Conservation (phyloP, 2,329 filamentous ascomycete species). For the Paecilomyces sp. region DNA sequence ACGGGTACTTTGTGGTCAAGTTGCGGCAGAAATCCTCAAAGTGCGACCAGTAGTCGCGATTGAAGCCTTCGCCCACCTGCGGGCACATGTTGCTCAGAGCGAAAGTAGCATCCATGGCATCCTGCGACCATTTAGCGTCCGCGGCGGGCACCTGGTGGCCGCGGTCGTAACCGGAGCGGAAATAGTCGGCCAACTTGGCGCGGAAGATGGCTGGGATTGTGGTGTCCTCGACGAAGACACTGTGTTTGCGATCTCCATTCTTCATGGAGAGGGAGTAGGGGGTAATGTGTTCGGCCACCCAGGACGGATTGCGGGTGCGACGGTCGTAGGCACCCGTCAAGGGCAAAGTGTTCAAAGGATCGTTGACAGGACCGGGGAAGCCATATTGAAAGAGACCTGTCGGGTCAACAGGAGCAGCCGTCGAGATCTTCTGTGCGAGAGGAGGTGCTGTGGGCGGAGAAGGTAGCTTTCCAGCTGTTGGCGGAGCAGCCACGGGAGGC, state of each 20-base stretch:
- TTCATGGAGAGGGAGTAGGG: constrained; percentile 67
- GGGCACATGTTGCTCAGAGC: constrained; percentile 94
- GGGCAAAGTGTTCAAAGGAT: constrained; percentile 68
- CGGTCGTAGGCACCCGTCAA: constrained; percentile 88
- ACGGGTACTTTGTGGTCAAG: constrained; percentile 72
- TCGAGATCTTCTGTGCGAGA: constrained; percentile 17
- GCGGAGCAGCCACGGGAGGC: constrained; percentile 24
- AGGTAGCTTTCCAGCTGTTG: constrained; percentile 20
- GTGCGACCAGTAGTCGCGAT: constrained; percentile 98
- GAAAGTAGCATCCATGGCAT: constrained; percentile 93
- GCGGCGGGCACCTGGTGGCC: constrained; percentile 96
- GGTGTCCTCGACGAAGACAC: constrained; percentile 73
- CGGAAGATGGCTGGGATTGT: constrained; percentile 78
- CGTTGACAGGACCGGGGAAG: constrained; percentile 83
- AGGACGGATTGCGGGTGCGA: constrained; percentile 81
- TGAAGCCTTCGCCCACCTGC: constrained; percentile 96
- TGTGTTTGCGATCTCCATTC: constrained; percentile 78
- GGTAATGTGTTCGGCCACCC: constrained; percentile 96
- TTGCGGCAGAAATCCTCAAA: constrained; percentile 95
- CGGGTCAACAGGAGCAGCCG: constrained; percentile 57
- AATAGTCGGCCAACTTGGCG: constrained; percentile 87
- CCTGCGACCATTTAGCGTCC: constrained; percentile 91
- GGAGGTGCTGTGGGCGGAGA: constrained; percentile 19
- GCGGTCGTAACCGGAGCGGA: constrained; percentile 86
- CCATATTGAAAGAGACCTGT: constrained; percentile 75